Percentiles rank a stretch among this genome's conserved stretches.
Evolutionary conservation across 2,329 filamentous ascomycete species (phyloP).

Genomic region (Pseudocercospora fuligena): DNA sequence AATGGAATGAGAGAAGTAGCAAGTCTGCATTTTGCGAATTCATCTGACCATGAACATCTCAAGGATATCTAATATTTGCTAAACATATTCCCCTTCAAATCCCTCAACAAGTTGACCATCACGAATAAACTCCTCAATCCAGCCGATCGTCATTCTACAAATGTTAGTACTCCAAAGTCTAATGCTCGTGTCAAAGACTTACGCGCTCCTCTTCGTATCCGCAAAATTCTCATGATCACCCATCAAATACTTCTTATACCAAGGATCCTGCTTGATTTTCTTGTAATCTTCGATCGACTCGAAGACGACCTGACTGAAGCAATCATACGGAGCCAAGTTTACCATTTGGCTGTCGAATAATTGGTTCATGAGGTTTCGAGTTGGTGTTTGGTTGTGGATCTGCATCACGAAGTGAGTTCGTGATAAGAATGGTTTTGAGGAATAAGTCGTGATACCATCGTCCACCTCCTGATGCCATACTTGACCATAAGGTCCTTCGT

Average conservation of each 20-base stretch:
- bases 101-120: conserved; percentile 41
- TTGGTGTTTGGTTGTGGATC: conserved; percentile 49
- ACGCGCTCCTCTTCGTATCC: conserved; percentile 52
- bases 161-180: too few relatives aligned
- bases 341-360: conserved; percentile 54
- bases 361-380: conserved; percentile 47
- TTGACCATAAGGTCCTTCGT: conserved; percentile 56
- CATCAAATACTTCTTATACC: conserved; percentile 52
- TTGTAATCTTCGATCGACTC: conserved; percentile 52
- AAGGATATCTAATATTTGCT: too few relatives aligned
- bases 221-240: conserved; percentile 57
- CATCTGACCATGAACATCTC: too few relatives aligned
- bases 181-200: conserved; percentile 28
- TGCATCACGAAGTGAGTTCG: conserved; percentile 25
- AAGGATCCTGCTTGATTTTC: conserved; percentile 56
- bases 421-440: neutral
- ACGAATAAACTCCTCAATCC: conserved; percentile 50
- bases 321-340: conserved; percentile 58
- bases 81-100: conserved; percentile 1
- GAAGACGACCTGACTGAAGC: conserved; percentile 57
- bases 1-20: too few relatives aligned
- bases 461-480: conserved; percentile 56
- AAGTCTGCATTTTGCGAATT: too few relatives aligned
- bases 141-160: conserved; percentile 54
- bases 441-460: conserved; percentile 32